Conservation (phyloP, 306 rosid species). For the Senna tora region DNA sequence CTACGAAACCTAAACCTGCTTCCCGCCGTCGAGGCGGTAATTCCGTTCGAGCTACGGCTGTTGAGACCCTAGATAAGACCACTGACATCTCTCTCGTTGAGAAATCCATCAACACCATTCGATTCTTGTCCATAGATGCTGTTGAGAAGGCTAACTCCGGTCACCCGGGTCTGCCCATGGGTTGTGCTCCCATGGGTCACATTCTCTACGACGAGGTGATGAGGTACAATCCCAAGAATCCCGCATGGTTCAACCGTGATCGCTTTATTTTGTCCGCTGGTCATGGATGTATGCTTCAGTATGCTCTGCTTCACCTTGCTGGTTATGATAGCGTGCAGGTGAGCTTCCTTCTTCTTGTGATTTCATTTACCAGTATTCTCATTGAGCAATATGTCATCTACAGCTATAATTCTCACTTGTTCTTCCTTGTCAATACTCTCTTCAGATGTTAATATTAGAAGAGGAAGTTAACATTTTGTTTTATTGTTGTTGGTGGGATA, state of each 20-base stretch:
- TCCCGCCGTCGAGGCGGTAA: conserved; percentile 39
- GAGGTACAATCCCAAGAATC: conserved; percentile 95
- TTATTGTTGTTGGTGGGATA: not conserved
- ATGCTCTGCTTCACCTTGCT: conserved; percentile 62
- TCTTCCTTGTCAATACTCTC: not conserved
- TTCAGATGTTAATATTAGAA: not conserved
- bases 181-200: conserved; percentile 99
- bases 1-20: conserved; percentile 19
- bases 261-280: conserved; percentile 93
- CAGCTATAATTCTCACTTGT: too few species aligned
- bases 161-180: conserved; percentile 99
- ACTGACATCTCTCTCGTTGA: conserved; percentile 77
- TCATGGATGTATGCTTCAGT: conserved; percentile 99
- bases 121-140: conserved; percentile 86
- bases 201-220: conserved; percentile 88
- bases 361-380: too few species aligned
- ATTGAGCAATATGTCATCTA: not conserved
- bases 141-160: conserved; percentile 99
- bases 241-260: conserved; percentile 93
- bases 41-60: conserved; percentile 64
- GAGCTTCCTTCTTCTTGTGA: not conserved
- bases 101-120: conserved; percentile 89
- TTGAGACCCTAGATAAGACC: conserved; percentile 78
- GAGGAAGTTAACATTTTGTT: not conserved
- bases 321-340: conserved; percentile 73